phyloP scores from a whole-genome alignment of 148 eudicot genomes.

The Rhododendron molle region DNA sequence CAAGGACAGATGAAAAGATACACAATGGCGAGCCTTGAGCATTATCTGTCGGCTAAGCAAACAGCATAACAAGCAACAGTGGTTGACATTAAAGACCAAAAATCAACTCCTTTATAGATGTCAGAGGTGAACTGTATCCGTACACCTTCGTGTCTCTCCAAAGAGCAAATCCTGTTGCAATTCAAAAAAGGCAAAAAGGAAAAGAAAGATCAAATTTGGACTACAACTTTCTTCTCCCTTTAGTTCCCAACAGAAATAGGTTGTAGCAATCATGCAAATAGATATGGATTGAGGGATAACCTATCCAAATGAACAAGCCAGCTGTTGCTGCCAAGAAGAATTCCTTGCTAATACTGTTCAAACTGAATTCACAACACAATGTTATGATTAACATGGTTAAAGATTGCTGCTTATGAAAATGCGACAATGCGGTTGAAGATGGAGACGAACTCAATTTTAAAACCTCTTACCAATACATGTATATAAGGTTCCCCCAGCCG shows the following conservation, averaged over 20 bases:
- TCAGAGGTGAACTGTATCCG: constrained; percentile 50
- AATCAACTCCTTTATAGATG: constrained; percentile 55
- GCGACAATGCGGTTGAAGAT: neutral
- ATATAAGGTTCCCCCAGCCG: constrained; percentile 92
- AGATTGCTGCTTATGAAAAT: neutral
- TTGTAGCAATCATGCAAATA: neutral
- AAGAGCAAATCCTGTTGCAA: constrained; percentile 45
- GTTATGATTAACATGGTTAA: neutral
- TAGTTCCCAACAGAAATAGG: neutral
- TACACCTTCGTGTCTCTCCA: constrained; percentile 64
- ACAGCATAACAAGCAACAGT: neutral
- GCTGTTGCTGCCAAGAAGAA: constrained; percentile 75
- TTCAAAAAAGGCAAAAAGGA: neutral
- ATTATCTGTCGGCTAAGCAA: neutral
- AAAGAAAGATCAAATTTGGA: neutral
- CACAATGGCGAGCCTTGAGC: neutral
- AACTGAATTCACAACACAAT: constrained; percentile 39
- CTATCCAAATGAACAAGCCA: constrained; percentile 67
- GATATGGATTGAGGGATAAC: constrained; percentile 34
- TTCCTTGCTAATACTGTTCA: constrained; percentile 62
- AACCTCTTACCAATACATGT: constrained; percentile 62
- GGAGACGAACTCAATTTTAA: neutral
- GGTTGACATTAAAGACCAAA: constrained; percentile 27
- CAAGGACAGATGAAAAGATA: neutral
- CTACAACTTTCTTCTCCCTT: neutral